phyloP scores from a whole-genome alignment of 106 monocot species.

The Phalaenopsis aphrodite region DNA sequence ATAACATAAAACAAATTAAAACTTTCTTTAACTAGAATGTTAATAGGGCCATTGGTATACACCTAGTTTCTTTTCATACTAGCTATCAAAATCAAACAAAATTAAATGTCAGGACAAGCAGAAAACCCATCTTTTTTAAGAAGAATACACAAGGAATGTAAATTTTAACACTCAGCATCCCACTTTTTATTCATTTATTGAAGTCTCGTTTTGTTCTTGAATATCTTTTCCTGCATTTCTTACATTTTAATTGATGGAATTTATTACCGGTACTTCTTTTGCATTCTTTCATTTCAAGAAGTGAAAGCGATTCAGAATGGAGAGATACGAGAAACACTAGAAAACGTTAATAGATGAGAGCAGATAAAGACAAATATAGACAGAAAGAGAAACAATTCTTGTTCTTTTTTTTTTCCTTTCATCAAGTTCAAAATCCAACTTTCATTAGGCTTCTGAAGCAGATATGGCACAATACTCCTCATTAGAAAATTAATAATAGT shows the following conservation, averaged over 20 bases:
- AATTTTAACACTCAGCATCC: neutral
- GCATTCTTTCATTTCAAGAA: too few relatives aligned
- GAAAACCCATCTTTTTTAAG: neutral
- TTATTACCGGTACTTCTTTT: neutral
- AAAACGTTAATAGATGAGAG: too few relatives aligned
- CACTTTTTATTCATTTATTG: neutral
- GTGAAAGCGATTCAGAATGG: too few relatives aligned
- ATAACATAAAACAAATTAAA: neutral
- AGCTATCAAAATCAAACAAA: neutral
- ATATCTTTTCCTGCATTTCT: neutral
- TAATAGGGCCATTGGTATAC: neutral
- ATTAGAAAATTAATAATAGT: too few relatives aligned
- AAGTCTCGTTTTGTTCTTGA: neutral
- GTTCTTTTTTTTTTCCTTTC: too few relatives aligned
- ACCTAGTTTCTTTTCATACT: neutral
- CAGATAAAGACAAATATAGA: too few relatives aligned
- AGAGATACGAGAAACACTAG: too few relatives aligned
- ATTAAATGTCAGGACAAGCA: neutral
- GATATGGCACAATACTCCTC: too few relatives aligned
- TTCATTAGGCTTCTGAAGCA: too few relatives aligned
- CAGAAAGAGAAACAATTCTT: too few relatives aligned
- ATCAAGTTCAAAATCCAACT: too few relatives aligned
- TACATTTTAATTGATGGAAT: neutral
- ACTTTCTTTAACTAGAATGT: neutral
- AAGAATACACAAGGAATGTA: neutral